Conservation (phyloP, 768 basidiomycete species). For the Pleurotus pulmonarius region DNA sequence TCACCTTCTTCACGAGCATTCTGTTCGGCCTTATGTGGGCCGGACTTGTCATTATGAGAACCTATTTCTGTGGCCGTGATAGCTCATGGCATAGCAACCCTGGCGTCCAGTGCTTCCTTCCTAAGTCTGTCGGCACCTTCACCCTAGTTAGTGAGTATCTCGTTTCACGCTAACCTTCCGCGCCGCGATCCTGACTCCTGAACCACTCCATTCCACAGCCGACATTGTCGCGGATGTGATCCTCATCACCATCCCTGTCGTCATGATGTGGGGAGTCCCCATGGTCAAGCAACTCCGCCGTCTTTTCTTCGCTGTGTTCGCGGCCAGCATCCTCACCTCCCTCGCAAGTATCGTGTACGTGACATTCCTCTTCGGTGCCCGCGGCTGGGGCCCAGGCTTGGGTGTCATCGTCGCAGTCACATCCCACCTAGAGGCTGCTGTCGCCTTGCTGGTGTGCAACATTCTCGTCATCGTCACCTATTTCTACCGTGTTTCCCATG, state of each 20-base stretch:
- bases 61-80: not conserved
- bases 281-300: constrained; percentile 8
- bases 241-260: constrained; percentile 7
- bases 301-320: constrained; percentile 9
- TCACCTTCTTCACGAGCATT: not conserved
- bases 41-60: not conserved
- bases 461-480: constrained; percentile 5
- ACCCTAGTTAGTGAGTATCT: constrained; percentile 5
- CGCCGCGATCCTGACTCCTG: not conserved
- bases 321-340: constrained; percentile 8
- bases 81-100: constrained; percentile 1
- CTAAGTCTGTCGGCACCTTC: not conserved
- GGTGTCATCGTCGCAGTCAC: not conserved
- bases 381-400: constrained; percentile 4
- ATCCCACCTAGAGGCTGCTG: constrained; percentile 7
- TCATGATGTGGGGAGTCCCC: constrained; percentile 7
- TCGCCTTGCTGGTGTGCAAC: constrained; percentile 9
- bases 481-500: constrained; percentile 2
- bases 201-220: not conserved
- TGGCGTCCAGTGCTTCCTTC: constrained; percentile 1
- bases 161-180: not conserved
- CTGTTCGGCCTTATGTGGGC: constrained; percentile 2
- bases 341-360: constrained; percentile 8
- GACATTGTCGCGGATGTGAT: constrained; percentile 10
- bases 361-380: not conserved